These are phyloP conservation scores for Lentinula detonsa DNA, from an alignment of 768 basidiomycete genomes.

Conservation along the genomic window DNA sequence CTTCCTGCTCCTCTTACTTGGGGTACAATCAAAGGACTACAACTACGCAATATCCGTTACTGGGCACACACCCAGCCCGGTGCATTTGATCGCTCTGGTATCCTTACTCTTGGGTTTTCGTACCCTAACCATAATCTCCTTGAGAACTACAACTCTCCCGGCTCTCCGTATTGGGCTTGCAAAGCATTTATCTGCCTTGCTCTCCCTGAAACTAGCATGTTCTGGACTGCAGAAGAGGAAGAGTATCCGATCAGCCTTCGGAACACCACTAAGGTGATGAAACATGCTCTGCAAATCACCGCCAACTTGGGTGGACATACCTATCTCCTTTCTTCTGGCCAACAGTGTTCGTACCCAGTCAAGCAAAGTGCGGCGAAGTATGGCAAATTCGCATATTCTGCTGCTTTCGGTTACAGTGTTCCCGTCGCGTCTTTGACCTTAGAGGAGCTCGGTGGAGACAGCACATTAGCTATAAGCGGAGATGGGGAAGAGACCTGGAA, in stretches of 20 bases:
- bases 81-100: slow-evolving; percentile 57
- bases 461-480: slow-evolving; percentile 63
- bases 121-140: slow-evolving; percentile 74
- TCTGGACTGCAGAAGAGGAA: slow-evolving; percentile 67
- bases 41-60: slow-evolving; percentile 66
- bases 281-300: slow-evolving; percentile 64
- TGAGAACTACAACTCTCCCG: slow-evolving; percentile 76
- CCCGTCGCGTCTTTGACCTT: slow-evolving; percentile 40
- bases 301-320: slow-evolving; percentile 59
- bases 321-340: slow-evolving; percentile 69
- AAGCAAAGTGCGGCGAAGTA: slow-evolving; percentile 77
- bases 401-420: slow-evolving; percentile 74
- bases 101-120: slow-evolving; percentile 63
- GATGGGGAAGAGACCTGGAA: slow-evolving; percentile 72
- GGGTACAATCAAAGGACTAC: slow-evolving; percentile 71
- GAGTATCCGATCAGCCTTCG: slow-evolving; percentile 48
- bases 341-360: slow-evolving; percentile 75
- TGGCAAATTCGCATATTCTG: slow-evolving; percentile 71
- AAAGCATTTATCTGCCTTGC: slow-evolving; percentile 68
- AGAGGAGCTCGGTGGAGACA: slow-evolving; percentile 69
- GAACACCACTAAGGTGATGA: slow-evolving; percentile 43
- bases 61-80: slow-evolving; percentile 58
- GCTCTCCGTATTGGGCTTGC: slow-evolving; percentile 79
- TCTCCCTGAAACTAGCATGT: slow-evolving; percentile 60
- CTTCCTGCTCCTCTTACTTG: slow-evolving; percentile 66